These are phyloP conservation scores for Sporobolomyces pararoseus DNA, from an alignment of 768 basidiomycete genomes.

Conservation along the genomic window DNA sequence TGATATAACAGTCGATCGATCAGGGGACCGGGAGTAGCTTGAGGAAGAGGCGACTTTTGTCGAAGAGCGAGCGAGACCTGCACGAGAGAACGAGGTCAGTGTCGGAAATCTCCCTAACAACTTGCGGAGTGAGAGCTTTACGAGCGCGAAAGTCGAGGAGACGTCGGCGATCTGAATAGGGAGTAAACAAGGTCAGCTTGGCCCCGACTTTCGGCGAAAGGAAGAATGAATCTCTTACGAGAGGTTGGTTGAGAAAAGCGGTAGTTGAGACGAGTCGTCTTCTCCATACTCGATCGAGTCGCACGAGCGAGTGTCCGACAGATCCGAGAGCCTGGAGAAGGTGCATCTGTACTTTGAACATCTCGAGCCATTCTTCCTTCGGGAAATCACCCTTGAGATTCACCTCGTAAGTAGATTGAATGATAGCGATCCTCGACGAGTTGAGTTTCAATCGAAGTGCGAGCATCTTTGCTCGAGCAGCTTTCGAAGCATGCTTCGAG, in stretches of 20 bases:
- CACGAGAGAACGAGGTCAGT: not conserved
- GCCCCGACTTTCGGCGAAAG: not conserved
- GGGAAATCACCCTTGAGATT: constrained; percentile 53
- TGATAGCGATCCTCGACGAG: constrained; percentile 34
- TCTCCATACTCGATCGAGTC: constrained; percentile 54
- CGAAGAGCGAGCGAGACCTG: constrained; percentile 54
- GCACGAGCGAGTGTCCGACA: constrained; percentile 50
- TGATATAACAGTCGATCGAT: constrained; percentile 56
- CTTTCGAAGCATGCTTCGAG: not conserved
- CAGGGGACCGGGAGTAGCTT: constrained; percentile 53
- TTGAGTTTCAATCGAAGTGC: constrained; percentile 35
- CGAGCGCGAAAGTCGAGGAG: constrained; percentile 53
- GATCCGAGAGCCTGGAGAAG: constrained; percentile 49
- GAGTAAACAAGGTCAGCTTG: not conserved
- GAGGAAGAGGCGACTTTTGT: constrained; percentile 54
- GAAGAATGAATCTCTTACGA: constrained; percentile 47
- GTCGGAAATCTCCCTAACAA: too few relatives aligned
- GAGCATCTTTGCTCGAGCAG: constrained; percentile 26
- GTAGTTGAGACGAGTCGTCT: constrained; percentile 53
- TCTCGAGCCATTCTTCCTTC: constrained; percentile 53
- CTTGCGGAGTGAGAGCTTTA: not conserved
- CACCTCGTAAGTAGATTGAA: constrained; percentile 36
- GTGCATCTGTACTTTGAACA: constrained; percentile 53
- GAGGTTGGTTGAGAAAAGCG: constrained; percentile 59
- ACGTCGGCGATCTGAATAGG: constrained; percentile 52